Conservation (phyloP, 768 basidiomycete species). For the Lactarius hatsudake region DNA sequence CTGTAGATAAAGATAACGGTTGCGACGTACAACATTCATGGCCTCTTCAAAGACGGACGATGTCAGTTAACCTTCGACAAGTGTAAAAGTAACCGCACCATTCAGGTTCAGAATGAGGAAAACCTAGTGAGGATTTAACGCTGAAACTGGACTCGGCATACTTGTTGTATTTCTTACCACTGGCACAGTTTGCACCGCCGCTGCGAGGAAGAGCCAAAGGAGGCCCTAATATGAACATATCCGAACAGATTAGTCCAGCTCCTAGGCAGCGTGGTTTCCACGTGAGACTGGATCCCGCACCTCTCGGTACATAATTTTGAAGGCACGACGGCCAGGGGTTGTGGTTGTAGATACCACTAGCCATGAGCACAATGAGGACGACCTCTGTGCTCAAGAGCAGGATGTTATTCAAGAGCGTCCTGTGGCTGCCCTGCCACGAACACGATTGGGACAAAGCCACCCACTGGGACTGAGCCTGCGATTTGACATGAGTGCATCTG, state of each 20-base stretch:
- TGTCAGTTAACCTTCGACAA: not conserved
- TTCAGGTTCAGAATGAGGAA: constrained; percentile 23
- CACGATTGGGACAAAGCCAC: not conserved
- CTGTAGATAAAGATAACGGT: not conserved
- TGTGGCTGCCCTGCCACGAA: not conserved
- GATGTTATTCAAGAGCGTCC: not conserved
- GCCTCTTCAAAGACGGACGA: constrained; percentile 4
- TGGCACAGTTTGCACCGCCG: constrained; percentile 12
- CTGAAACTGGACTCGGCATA: not conserved
- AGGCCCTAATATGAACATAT: constrained; percentile 15
- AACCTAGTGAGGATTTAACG: constrained; percentile 4
- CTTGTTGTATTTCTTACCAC: constrained; percentile 1
- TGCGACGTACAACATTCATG: constrained; percentile 21
- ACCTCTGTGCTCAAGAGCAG: constrained; percentile 9
- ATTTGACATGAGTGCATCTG: not conserved
- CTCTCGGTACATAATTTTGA: constrained; percentile 22
- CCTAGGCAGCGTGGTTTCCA: not conserved
- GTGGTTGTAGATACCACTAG: constrained; percentile 10
- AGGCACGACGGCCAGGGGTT: constrained; percentile 12
- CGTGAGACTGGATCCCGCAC: not conserved
- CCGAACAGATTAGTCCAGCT: not conserved
- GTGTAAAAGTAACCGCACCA: not conserved
- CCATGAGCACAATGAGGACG: constrained; percentile 12
- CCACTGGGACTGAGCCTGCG: constrained; percentile 8
- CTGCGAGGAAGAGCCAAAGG: constrained; percentile 17